Conservation (phyloP, 2,329 filamentous ascomycete genomes). For the Cladobotryum protrusum region DNA sequence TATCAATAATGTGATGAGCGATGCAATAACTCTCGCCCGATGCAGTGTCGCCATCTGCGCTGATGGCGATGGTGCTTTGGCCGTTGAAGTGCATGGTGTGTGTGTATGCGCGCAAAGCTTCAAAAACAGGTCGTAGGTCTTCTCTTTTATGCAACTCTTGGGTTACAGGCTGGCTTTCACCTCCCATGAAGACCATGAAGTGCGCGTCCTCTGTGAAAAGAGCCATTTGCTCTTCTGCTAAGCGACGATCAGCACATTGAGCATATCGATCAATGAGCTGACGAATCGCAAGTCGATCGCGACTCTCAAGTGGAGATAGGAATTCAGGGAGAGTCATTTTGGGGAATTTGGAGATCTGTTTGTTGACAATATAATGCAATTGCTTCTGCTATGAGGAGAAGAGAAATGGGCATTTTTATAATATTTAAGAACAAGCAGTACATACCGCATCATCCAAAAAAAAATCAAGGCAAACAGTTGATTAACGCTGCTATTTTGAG, state of each 20-base stretch:
- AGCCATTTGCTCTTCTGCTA: constrained; percentile 7
- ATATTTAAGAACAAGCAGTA: no score
- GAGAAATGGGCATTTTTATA: no score
- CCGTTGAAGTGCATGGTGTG: constrained; percentile 7
- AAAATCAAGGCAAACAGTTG: no score
- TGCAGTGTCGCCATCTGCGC: constrained; percentile 2
- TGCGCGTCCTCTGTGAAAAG: constrained; percentile 1
- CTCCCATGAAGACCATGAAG: constrained; percentile 5
- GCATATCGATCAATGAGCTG: constrained; percentile 6
- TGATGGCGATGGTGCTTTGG: constrained; percentile 6
- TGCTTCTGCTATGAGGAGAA: no score
- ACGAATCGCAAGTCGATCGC: constrained; percentile 5
- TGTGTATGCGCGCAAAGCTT: not conserved
- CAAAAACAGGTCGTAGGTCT: constrained; percentile 3
- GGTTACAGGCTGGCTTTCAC: not conserved
- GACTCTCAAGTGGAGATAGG: constrained; percentile 2
- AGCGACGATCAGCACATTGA: constrained; percentile 5
- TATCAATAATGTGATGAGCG: constrained; percentile 2
- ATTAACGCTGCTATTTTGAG: no score
- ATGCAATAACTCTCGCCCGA: constrained; percentile 6
- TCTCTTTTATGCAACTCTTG: constrained; percentile 1
- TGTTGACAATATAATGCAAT: no score
- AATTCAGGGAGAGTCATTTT: not conserved
- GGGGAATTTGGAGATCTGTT: no score
- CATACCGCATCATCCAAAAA: no score